A percentile compares a stretch with the other conserved stretches of the same genome.
These are phyloP conservation scores for Elsinoe batatas DNA, from an alignment of 2,329 filamentous ascomycete species.

Conservation along the genomic window DNA sequence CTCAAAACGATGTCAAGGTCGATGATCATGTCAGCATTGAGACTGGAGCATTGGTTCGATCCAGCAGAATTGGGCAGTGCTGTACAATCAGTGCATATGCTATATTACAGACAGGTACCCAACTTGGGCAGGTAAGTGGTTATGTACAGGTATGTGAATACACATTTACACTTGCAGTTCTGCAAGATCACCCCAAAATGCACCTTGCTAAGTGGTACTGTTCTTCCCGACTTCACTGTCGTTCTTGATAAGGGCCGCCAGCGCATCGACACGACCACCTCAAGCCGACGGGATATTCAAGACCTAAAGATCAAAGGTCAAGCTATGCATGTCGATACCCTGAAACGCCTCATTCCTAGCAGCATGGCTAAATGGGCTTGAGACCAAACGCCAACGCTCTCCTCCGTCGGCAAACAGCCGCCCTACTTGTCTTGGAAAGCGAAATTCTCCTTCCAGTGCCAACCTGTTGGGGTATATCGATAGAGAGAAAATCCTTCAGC, in stretches of 20 bases:
- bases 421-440: constrained; percentile 21
- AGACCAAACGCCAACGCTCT: not conserved
- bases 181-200: constrained; percentile 35
- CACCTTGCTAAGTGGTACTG: constrained; percentile 28
- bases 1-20: constrained; percentile 23
- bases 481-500: constrained; percentile 34
- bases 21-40: constrained; percentile 37
- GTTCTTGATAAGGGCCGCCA: constrained; percentile 32
- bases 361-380: constrained; percentile 27
- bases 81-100: constrained; percentile 24
- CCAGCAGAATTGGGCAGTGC: constrained; percentile 22
- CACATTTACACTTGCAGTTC: constrained; percentile 24
- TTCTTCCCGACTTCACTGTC: constrained; percentile 37
- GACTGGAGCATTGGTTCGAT: constrained; percentile 33
- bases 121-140: constrained; percentile 34
- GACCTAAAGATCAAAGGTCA: constrained; percentile 25
- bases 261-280: constrained; percentile 32
- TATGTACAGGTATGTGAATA: not conserved
- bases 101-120: constrained; percentile 28
- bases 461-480: constrained; percentile 33
- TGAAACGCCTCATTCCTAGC: constrained; percentile 27
- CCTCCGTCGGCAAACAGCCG: not conserved
- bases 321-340: constrained; percentile 24
- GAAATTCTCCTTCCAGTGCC: constrained; percentile 31
- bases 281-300: constrained; percentile 21